phyloP scores from a whole-genome alignment of 176 grass and related monocot genomes.

The Triticum urartu region DNA sequence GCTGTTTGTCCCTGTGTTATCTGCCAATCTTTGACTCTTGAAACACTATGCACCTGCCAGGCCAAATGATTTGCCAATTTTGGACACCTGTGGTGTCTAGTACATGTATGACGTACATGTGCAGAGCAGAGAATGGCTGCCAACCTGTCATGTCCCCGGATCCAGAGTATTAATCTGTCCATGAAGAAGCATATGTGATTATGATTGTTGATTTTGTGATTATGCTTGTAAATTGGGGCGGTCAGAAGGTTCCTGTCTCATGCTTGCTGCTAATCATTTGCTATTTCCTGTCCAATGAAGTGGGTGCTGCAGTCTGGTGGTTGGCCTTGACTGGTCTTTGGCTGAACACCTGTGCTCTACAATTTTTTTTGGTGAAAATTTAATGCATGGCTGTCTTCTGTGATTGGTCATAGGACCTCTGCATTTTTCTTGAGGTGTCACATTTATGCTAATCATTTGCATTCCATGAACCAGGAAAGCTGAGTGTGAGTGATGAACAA shows the following conservation, averaged over 20 bases:
- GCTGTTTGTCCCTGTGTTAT: constrained; percentile 35
- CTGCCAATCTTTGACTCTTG: constrained; percentile 41
- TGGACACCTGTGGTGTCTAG: constrained; percentile 24
- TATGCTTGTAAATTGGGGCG: too few relatives aligned
- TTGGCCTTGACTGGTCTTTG: constrained; percentile 2
- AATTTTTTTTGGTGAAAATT: too few relatives aligned
- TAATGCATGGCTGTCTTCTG: too few relatives aligned
- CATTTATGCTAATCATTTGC: too few relatives aligned
- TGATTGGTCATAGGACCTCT: too few relatives aligned
- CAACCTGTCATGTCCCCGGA: constrained; percentile 34
- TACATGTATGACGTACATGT: neutral
- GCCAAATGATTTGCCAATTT: constrained; percentile 9
- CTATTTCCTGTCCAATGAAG: neutral
- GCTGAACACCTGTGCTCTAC: neutral
- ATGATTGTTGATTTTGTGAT: constrained; percentile 1
- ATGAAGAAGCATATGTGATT: neutral
- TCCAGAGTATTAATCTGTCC: neutral
- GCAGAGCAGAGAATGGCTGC: constrained; percentile 19
- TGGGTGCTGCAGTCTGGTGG: constrained; percentile 5
- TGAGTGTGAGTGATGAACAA: neutral
- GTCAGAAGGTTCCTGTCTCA: neutral
- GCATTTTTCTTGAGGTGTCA: too few relatives aligned
- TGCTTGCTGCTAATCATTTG: neutral
- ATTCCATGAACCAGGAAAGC: too few relatives aligned
- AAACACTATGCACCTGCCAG: neutral